Evolutionary conservation across 805 yeast genomes (phyloP), one percentile per base, ranked within the genome.

Genomic region (Maudiozyma turicensis): DNA sequence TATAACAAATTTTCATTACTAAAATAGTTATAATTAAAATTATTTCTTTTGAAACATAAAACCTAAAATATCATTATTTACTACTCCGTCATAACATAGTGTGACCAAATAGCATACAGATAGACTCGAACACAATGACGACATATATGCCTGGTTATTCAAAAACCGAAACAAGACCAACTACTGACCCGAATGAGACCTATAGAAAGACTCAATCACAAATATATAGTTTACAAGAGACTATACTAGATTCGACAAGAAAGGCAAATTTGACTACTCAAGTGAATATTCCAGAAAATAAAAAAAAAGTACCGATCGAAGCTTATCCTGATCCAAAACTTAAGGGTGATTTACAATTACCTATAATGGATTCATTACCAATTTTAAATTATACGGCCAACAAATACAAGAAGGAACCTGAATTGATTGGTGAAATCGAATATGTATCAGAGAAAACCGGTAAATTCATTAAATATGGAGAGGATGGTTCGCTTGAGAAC

Each of bases 201-300:
- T 65, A 65, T 48, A 58, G 62, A 38, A 55, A 59, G 44, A 64
- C 66, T 0, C 69, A 65, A 48, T 59, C 62, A 6, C 63, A 62
- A 34, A 66, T 66, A 9, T 58, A 58, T 41, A 56, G 58, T 15
- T 46, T 66, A 26, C 70, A 66, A 44, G 68, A 64, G 42, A 65
- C 68, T 6, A 56, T 66, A 15, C 48, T 65, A 41, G 64, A 65
- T 42, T 60, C 65, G 3, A 44, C 61, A n/a, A 48, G 42, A 34
- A 38, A 48, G 8, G 30, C 48, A 7, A 41, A 33, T 32, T 45
- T 13, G 10, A 38, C 13, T 15, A 28, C 51, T 5, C 38, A 26
- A 40, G 10, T 43, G 33, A n/a, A 29, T 9, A n/a, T 44, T 14
- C 45, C 43, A 13, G 33, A 29, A 37, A n/a, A 10, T 8, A 30